Evolutionary conservation across 2,329 filamentous ascomycete genomes (phyloP).

Genomic region (Stenocarpella maydis): DNA sequence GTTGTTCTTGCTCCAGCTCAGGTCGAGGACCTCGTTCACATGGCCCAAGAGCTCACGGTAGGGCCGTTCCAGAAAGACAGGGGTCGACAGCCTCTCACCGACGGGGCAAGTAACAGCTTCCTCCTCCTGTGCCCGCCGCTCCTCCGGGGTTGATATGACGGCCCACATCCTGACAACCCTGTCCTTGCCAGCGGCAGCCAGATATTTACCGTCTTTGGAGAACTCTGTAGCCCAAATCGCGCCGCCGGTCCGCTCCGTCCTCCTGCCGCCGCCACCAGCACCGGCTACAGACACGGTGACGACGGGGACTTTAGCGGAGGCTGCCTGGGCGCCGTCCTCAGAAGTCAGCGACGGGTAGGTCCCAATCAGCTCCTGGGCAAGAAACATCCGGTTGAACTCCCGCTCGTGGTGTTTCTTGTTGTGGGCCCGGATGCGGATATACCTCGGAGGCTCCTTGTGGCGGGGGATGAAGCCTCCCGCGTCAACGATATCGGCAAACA

Average conservation of each 20-base stretch:
- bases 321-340: constrained; percentile 37
- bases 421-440: constrained; percentile 84
- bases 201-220: constrained; percentile 87
- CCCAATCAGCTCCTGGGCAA: constrained; percentile 88
- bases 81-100: constrained; percentile 79
- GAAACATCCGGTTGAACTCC: constrained; percentile 87
- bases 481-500: constrained; percentile 80
- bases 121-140: constrained; percentile 78
- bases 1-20: constrained; percentile 99
- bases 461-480: constrained; percentile 81
- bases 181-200: constrained; percentile 93
- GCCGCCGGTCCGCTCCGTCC: constrained; percentile 57
- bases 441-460: constrained; percentile 87
- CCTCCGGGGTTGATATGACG: constrained; percentile 83
- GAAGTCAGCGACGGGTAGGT: constrained; percentile 50
- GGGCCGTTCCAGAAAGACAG: constrained; percentile 85
- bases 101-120: constrained; percentile 55
- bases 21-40: constrained; percentile 82
- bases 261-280: constrained; percentile 51
- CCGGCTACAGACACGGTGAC: constrained; percentile 43
- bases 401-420: constrained; percentile 74
- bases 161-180: constrained; percentile 86
- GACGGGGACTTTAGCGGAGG: constrained; percentile 37
- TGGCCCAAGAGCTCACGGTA: constrained; percentile 84
- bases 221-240: constrained; percentile 95